Evolutionary conservation across 192 early-diverging fungal species (phyloP).

Genomic region (Dispira parvispora): DNA sequence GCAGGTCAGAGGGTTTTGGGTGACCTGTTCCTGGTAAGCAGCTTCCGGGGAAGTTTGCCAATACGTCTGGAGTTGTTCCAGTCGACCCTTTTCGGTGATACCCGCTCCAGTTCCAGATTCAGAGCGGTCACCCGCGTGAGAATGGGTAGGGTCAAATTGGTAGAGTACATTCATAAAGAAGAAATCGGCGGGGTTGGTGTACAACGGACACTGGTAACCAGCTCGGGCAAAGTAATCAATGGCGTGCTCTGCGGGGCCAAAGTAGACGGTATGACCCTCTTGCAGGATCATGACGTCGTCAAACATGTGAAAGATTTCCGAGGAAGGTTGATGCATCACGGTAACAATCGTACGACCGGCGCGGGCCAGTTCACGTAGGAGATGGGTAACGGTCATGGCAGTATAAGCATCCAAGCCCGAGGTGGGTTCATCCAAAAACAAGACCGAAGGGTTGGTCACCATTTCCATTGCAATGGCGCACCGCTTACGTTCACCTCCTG

Average conservation of each 20-base stretch:
- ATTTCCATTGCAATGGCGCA: conserved; percentile 58
- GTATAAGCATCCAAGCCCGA: conserved; percentile 46
- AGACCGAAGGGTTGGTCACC: conserved; percentile 43
- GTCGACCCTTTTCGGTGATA: conserved; percentile 5
- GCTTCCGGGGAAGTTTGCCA: conserved; percentile 12
- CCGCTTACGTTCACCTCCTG: conserved; percentile 58
- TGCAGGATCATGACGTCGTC: conserved; percentile 50
- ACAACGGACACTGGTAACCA: conserved; percentile 31
- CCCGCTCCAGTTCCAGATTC: neutral
- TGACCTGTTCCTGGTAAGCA: neutral
- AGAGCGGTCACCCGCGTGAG: conserved; percentile 1
- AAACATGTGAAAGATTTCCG: conserved; percentile 40
- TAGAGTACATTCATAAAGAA: conserved; percentile 38
- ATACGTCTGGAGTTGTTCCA: conserved; percentile 16
- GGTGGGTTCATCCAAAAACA: conserved; percentile 59
- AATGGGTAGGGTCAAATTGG: conserved; percentile 15
- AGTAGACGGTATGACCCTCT: conserved; percentile 52
- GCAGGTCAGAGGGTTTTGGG: conserved; percentile 11
- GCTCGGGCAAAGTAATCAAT: conserved; percentile 27
- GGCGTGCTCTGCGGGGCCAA: conserved; percentile 28
- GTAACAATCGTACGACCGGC: conserved; percentile 25
- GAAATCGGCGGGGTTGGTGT: conserved; percentile 38
- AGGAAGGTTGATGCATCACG: conserved; percentile 36
- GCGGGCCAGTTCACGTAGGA: conserved; percentile 25
- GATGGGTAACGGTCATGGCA: conserved; percentile 28